Percentiles rank a stretch among this genome's conserved stretches.
Conservation (phyloP, 768 basidiomycete species). For the Trametes meyenii region DNA sequence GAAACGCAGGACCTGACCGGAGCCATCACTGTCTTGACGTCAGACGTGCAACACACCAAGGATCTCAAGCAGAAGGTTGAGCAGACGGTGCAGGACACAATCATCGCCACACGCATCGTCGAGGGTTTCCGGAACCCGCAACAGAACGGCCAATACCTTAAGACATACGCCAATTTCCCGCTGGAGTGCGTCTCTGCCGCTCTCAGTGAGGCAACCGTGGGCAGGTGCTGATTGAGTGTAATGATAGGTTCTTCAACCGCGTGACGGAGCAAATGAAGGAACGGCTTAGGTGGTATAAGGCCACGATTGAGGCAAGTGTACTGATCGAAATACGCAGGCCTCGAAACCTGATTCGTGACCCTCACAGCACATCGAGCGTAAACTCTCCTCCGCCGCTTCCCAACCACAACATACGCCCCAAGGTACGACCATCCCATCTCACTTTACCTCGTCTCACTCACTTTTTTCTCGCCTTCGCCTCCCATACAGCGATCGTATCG, state of each 20-base stretch:
- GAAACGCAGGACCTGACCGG: constrained; percentile 61
- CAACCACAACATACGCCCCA: constrained; percentile 76
- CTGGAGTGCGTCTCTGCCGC: constrained; percentile 58
- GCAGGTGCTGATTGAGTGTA: neutral
- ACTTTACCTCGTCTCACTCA: neutral
- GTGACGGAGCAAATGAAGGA: constrained; percentile 74
- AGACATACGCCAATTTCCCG: constrained; percentile 81
- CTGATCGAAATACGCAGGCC: neutral
- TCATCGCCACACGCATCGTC: constrained; percentile 73
- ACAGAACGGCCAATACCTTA: constrained; percentile 67
- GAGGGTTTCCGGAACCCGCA: constrained; percentile 81
- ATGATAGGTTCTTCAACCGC: constrained; percentile 70
- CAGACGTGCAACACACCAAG: constrained; percentile 65
- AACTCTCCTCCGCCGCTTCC: constrained; percentile 65
- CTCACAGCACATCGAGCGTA: constrained; percentile 79
- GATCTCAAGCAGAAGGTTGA: constrained; percentile 78
- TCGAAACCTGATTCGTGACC: constrained; percentile 5
- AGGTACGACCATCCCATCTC: constrained; percentile 50
- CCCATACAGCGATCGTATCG: constrained; percentile 60
- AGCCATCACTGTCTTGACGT: constrained; percentile 61
- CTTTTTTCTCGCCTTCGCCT: constrained; percentile 13
- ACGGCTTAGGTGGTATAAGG: constrained; percentile 75
- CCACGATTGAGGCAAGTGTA: constrained; percentile 69
- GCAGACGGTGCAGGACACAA: constrained; percentile 79
- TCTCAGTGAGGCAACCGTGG: neutral